Evolutionary conservation across 768 basidiomycete species (phyloP).

Genomic region (Suillus subalutaceus): DNA sequence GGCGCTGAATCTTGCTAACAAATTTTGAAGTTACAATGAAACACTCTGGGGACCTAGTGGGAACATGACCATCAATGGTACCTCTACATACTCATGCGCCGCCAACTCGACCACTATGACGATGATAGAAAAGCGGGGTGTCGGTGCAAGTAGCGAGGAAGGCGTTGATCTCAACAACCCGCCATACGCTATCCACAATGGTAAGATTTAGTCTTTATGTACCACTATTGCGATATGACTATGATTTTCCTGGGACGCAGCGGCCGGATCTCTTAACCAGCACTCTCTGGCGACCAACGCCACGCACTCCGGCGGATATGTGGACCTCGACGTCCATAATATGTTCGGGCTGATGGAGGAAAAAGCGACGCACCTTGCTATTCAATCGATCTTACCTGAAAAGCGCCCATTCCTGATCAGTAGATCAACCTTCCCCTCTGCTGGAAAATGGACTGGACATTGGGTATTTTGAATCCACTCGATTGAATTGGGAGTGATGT

Average conservation of each 20-base stretch:
- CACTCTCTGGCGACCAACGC: conserved; percentile 74
- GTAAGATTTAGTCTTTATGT: conserved; percentile 33
- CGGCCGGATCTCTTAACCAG: conserved; percentile 49
- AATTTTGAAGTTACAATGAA: conserved; percentile 57
- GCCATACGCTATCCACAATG: conserved; percentile 74
- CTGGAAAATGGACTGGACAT: conserved; percentile 73
- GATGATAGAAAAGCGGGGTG: conserved; percentile 41
- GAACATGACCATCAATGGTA: conserved; percentile 74
- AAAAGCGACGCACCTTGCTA: conserved; percentile 61
- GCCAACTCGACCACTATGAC: conserved; percentile 15
- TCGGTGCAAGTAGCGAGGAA: conserved; percentile 52
- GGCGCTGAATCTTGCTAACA: background rate
- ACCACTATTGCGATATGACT: background rate
- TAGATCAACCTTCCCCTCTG: conserved; percentile 68
- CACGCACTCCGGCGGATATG: conserved; percentile 62
- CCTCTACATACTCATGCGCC: conserved; percentile 49
- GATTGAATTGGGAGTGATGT: background rate
- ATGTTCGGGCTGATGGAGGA: conserved; percentile 75
- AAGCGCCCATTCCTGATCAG: conserved; percentile 73
- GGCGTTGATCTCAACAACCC: conserved; percentile 57
- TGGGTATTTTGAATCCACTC: conserved; percentile 47
- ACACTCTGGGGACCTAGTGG: conserved; percentile 68
- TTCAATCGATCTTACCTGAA: conserved; percentile 54
- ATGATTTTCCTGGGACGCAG: conserved; percentile 32
- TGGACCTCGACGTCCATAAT: conserved; percentile 71